Evolutionary conservation across 805 yeast genomes (phyloP).

Genomic region (Blastobotrys terrestris): DNA sequence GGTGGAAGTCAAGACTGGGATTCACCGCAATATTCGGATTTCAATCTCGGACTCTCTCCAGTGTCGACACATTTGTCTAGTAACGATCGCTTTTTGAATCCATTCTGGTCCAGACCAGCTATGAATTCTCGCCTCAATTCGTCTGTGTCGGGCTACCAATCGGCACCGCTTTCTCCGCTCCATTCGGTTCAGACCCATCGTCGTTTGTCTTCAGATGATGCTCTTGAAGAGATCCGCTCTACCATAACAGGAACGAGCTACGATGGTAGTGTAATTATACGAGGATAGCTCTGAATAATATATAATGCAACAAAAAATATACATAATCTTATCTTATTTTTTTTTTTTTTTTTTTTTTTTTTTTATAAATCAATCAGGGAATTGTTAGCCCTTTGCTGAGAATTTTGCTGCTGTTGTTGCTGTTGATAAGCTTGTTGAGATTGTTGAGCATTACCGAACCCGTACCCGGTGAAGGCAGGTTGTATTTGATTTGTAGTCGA

Average conservation of each 20-base stretch:
- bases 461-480: constrained; percentile 88
- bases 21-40: neutral
- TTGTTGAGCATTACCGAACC: constrained; percentile 73
- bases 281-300: constrained; percentile 1
- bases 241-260: neutral
- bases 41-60: neutral
- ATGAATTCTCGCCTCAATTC: neutral
- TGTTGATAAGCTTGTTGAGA: constrained; percentile 19
- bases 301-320: constrained; percentile 1
- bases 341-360: too few species aligned
- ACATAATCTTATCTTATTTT: too few species aligned
- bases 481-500: constrained; percentile 55
- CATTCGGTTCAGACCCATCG: neutral
- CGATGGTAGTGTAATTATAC: constrained; percentile 10
- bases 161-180: neutral
- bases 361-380: constrained; percentile 27
- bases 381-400: constrained; percentile 10
- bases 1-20: neutral
- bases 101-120: neutral
- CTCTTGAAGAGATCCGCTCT: neutral
- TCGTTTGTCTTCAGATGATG: neutral
- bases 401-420: constrained; percentile 9
- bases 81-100: neutral
- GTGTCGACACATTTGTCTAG: neutral
- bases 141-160: neutral